Evolutionary conservation across 2,329 filamentous ascomycete genomes (phyloP), one percentile per base, ranked within the genome.

Genomic region (Pyrenophora teres): DNA sequence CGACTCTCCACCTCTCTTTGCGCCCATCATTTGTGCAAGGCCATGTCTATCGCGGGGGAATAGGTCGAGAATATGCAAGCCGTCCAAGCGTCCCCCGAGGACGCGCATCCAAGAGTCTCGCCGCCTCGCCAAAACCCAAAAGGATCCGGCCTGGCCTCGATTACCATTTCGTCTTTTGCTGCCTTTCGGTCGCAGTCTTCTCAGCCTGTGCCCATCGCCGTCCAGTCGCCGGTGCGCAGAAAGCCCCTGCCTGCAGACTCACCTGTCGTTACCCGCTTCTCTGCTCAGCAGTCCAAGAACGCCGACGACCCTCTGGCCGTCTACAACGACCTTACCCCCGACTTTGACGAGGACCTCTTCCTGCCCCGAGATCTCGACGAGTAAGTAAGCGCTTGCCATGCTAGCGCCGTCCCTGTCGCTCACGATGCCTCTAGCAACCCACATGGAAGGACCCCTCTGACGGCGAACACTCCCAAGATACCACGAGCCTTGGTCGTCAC

Each of bases 191-290:
- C 74, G 30, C 73, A 75, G 57, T 65, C 74, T 35, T 72, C 75
- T 51, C 66, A 70, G 52, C 67, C 76, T 35, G 40, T 50, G 8
- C 53, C 58, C 23, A 40, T 59, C 23, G 59, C 57, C 10, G 53
- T 64, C 50, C 65, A 65, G 56, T 75, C 77, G 55, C 74, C 76
- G 47, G 74, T 83, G 52, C 77, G 77, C 61, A 76, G 81, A 60
- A 83, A 83, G 68, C 81, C 82, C 62, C 70, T 84, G 56, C 82
- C 81, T 55, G 71, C 75, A 53, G 77, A 77, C 72, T 78, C 80
- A 44, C 77, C 80, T 57, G 69, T 80, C 48, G 72, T 78, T 50
- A 68, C 69, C 46, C 76, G 73, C 40, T 77, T 77, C 62, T 73
- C 74, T 31, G 68, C 69, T 49, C 67, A 72, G 59, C 73, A 69